A percentile compares a stretch with the other conserved stretches of the same genome.
These are phyloP conservation scores for Cymbidium sinense DNA, from an alignment of 106 monocot species.

Conservation along the genomic window DNA sequence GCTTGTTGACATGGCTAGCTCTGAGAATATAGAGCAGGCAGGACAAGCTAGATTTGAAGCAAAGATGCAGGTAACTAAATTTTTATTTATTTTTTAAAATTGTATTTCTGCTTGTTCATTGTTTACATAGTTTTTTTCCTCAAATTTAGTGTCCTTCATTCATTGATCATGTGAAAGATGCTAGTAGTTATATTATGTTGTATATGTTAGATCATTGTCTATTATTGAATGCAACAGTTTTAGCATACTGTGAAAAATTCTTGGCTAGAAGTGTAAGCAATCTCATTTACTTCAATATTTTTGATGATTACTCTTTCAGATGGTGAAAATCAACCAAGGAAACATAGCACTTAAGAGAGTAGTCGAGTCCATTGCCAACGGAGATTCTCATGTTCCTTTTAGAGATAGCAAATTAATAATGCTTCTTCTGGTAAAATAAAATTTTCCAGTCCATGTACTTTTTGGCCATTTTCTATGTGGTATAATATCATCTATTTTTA, in stretches of 20 bases:
- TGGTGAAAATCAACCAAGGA: conserved; percentile 96
- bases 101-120: not conserved
- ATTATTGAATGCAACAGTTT: no score
- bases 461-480: not conserved
- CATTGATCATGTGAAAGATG: no score
- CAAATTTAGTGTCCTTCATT: no score
- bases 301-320: conserved; percentile 39
- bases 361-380: conserved; percentile 95
- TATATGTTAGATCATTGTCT: no score
- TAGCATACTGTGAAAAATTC: no score
- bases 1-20: conserved; percentile 99
- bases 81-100: not conserved
- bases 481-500: not conserved
- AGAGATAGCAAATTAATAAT: conserved; percentile 97
- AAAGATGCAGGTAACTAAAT: conserved; percentile 84
- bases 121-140: no score
- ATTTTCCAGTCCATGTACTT: not conserved
- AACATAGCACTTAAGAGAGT: conserved; percentile 91
- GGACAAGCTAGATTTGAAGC: conserved; percentile 86
- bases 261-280: not conserved
- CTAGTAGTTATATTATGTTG: not conserved
- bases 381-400: conserved; percentile 97
- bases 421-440: conserved; percentile 91
- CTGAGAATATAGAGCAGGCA: conserved; percentile 95
- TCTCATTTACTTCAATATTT: not conserved